These are phyloP conservation scores for Trypanosoma conorhini DNA, from an alignment of 208 protist species.

Conservation along the genomic window DNA sequence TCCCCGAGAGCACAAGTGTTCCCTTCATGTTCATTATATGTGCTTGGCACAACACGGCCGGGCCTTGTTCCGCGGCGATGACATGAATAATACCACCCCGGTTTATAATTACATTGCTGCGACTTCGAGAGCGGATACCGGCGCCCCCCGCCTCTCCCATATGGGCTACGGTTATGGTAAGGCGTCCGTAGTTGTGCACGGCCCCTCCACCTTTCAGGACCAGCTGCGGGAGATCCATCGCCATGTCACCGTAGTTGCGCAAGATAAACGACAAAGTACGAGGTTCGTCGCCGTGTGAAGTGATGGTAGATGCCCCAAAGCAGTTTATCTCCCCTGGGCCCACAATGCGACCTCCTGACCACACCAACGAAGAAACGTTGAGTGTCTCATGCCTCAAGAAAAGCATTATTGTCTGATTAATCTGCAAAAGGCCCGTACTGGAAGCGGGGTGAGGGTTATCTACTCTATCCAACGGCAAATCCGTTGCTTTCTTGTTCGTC, in stretches of 20 bases:
- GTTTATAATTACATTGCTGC: conserved; percentile 61
- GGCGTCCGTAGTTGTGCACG: conserved; percentile 81
- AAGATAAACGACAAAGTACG: conserved; percentile 55
- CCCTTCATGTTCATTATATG: conserved; percentile 59
- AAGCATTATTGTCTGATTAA: conserved; percentile 63
- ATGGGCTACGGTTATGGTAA: conserved; percentile 60
- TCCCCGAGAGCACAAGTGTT: conserved; percentile 46
- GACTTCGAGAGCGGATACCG: conserved; percentile 51
- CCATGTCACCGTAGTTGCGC: conserved; percentile 80
- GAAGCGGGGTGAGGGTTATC: conserved; percentile 48
- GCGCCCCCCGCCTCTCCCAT: conserved; percentile 61
- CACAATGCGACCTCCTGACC: conserved; percentile 74
- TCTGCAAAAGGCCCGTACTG: conserved; percentile 55
- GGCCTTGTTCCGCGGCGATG: conserved; percentile 50
- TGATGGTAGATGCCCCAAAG: conserved; percentile 56
- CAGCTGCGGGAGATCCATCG: conserved; percentile 75
- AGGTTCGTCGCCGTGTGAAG: conserved; percentile 67
- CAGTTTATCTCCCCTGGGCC: conserved; percentile 72
- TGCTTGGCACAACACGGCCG: conserved; percentile 50
- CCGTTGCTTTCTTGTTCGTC: conserved; percentile 49
- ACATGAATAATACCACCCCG: conserved; percentile 55
- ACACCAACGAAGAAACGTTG: conserved; percentile 79
- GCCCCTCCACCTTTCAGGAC: conserved; percentile 53
- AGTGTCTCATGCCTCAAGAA: conserved; percentile 57
- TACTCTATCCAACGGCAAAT: conserved; percentile 64